Base-by-base conservation (phyloP, 176 grass and related monocot genomes). In the Chrysopogon serrulatus region DNA sequence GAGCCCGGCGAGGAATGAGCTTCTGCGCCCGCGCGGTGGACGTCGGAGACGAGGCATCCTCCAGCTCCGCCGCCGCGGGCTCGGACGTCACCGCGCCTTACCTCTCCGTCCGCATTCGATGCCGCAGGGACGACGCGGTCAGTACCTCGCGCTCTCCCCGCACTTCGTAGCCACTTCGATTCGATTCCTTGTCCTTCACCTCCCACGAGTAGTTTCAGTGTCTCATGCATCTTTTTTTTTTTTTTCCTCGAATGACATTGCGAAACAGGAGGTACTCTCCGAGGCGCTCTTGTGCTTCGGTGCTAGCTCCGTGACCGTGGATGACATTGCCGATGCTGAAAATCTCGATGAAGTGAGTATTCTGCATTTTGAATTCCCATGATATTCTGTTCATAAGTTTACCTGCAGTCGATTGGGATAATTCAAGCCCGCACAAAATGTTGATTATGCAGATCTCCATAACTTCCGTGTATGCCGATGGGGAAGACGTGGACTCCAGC, bases 281-380 rank as follows among this genome's bases (percentile, higher is more conserved):
- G 93, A 98, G 76, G 83, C 91, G 70, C 91, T 95, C 32, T 63
- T 98, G 62, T 92, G 89, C 84, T 98, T 95, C 64, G 93, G 93
- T 85, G 93, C 93, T 43, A 89, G 56, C 86, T 95, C 87, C 73
- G 80, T 87, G 67, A 92, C 91, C 2, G 75, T 98, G 83, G 96
- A 94, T 43, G 91, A 98, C 69, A 89, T 89, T 44, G 87, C 66
- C n/a, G 86, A 89, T 70, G 83, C 79, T 77, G 87, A 70, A 86
- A 87, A 94, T 62, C 56, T 86, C 24, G 91, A 96, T 78, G 91
- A 98, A 82, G 96, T 89, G 76, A 89, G 85, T 65, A 40, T 19
- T 42, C 43, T 6, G 2, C 24, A 77, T 73, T 76, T 30, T 14
- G 6, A 73, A 10, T 43, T 71, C 33, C 18, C 14, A 5, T 74